A percentile compares a stretch with the other conserved stretches of the same genome.
phyloP scores from a whole-genome alignment of 768 basidiomycete species.

The Termitomyces eurrhizus region DNA sequence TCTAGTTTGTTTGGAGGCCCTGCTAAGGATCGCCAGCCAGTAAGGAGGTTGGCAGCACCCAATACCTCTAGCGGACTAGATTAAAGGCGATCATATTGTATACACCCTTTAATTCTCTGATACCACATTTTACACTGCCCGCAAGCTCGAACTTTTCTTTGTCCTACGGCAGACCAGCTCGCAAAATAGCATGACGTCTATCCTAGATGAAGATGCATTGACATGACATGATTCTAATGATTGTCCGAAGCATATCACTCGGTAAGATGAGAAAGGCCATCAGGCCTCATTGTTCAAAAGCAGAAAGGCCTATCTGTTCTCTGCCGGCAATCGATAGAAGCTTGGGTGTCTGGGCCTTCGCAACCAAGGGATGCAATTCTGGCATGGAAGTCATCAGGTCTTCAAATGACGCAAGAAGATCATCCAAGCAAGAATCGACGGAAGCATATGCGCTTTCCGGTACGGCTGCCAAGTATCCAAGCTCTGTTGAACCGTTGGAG shows the following conservation, averaged over 20 bases:
- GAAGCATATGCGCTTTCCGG: slow-evolving; percentile 6
- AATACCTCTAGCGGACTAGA: slow-evolving; percentile 40
- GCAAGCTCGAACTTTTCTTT: not conserved
- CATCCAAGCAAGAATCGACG: slow-evolving; percentile 15
- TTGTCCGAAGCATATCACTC: slow-evolving; percentile 11
- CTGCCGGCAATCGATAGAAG: not conserved
- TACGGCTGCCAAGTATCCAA: slow-evolving; percentile 4
- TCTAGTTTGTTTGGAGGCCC: slow-evolving; percentile 85
- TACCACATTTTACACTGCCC: not conserved
- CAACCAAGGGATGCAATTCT: slow-evolving; percentile 2
- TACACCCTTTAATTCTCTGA: not conserved
- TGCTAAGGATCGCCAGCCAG: slow-evolving; percentile 23
- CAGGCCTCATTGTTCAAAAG: not conserved
- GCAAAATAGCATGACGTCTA: not conserved
- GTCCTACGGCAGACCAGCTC: too few species aligned
- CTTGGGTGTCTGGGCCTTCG: not conserved
- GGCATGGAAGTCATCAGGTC: slow-evolving; percentile 16
- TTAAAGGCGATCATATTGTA: slow-evolving; percentile 19
- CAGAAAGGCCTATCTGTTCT: not conserved
- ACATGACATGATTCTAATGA: slow-evolving; percentile 2
- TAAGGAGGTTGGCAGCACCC: slow-evolving; percentile 45
- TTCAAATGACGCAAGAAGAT: slow-evolving; percentile 20
- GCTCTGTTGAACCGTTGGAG: slow-evolving; percentile 7
- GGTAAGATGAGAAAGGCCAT: not conserved
- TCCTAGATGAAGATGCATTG: not conserved